Conservation (phyloP, 202 grass and related monocot species). For the Schoenoplectus triqueter region DNA sequence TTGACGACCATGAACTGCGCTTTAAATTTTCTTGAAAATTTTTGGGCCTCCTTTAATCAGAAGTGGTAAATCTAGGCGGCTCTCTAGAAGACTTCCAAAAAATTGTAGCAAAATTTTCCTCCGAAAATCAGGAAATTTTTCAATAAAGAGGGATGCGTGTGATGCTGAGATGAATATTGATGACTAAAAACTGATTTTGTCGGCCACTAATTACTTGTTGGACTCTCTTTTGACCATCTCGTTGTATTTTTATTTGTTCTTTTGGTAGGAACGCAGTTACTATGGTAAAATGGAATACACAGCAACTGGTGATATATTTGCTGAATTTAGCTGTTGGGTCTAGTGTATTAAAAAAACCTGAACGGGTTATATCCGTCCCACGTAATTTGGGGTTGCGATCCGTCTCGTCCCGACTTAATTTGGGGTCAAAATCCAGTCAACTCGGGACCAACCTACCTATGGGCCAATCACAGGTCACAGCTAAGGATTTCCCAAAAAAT, state of each 20-base stretch:
- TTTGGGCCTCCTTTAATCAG: not conserved
- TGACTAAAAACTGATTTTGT: not conserved
- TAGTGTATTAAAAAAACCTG: no score
- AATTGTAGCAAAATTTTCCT: not conserved
- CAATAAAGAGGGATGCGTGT: not conserved
- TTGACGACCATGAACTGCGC: not conserved
- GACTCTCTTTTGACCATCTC: not conserved
- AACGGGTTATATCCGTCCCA: no score
- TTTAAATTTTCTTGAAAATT: not conserved
- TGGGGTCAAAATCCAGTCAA: no score
- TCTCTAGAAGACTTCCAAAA: constrained; percentile 10
- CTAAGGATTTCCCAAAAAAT: no score
- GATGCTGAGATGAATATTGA: not conserved
- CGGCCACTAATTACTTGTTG: not conserved
- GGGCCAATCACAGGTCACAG: no score
- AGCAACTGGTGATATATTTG: not conserved
- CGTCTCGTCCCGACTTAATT: no score
- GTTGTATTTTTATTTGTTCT: not conserved
- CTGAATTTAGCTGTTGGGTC: not conserved
- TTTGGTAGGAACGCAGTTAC: not conserved
- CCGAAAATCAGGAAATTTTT: not conserved
- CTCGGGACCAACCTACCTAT: no score
- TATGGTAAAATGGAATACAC: not conserved
- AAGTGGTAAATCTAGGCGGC: not conserved
- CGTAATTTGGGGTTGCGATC: no score